These are phyloP conservation scores for Dalbergia oliveri DNA, from an alignment of 306 rosid species.

Conservation along the genomic window DNA sequence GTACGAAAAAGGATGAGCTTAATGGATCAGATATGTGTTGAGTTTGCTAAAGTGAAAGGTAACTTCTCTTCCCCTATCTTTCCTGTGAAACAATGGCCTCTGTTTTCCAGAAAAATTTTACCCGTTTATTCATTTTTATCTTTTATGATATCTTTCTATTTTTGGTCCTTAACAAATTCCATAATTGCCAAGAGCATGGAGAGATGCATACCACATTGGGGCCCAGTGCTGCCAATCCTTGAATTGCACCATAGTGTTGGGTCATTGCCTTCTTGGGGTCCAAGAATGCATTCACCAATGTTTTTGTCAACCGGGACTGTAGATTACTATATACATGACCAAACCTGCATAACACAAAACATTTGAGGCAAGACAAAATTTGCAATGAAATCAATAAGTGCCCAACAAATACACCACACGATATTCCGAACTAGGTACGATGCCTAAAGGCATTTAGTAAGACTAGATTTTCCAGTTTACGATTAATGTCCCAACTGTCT, in stretches of 20 bases:
- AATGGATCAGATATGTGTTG: slow-evolving; percentile 9
- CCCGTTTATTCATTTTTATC: slow-evolving; percentile 30
- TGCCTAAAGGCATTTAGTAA: slow-evolving; percentile 26
- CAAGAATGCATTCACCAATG: slow-evolving; percentile 85
- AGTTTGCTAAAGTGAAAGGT: slow-evolving; percentile 9
- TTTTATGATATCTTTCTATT: background rate
- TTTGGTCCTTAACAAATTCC: slow-evolving; percentile 1
- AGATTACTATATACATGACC: slow-evolving; percentile 83
- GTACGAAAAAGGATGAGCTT: background rate
- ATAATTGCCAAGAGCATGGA: slow-evolving; percentile 43
- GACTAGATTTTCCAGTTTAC: slow-evolving; percentile 22
- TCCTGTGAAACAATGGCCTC: background rate
- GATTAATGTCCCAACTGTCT: slow-evolving; percentile 8
- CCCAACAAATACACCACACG: slow-evolving; percentile 14
- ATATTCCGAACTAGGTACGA: slow-evolving; percentile 25
- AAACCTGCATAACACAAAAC: slow-evolving; percentile 63
- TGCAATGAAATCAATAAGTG: slow-evolving; percentile 6
- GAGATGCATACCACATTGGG: slow-evolving; percentile 73
- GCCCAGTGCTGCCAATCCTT: slow-evolving; percentile 81
- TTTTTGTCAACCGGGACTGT: slow-evolving; percentile 82
- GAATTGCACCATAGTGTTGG: slow-evolving; percentile 89
- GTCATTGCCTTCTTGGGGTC: slow-evolving; percentile 85
- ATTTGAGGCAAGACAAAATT: slow-evolving; percentile 8
- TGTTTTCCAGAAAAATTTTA: background rate
- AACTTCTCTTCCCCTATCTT: slow-evolving; percentile 20